Conservation (phyloP, 805 yeast genomes). For the Cyberlindnera bimundalis region DNA sequence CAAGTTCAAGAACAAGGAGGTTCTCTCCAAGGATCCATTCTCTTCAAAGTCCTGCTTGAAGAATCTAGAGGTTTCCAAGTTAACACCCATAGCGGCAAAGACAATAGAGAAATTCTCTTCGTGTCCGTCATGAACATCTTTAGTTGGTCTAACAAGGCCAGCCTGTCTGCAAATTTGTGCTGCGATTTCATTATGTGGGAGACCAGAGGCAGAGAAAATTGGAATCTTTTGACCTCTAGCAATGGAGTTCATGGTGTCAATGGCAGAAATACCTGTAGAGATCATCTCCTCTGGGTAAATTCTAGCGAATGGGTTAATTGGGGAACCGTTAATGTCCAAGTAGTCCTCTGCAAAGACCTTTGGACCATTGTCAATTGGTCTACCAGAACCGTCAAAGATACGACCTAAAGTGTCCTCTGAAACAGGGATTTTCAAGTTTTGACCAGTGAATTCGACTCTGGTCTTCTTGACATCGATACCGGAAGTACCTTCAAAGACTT, state of each 20-base stretch:
- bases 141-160: slow-evolving; percentile 97
- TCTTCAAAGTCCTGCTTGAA: slow-evolving; percentile 99
- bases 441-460: slow-evolving; percentile 94
- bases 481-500: slow-evolving; percentile 98
- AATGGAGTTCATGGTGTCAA: slow-evolving; percentile 98
- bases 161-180: slow-evolving; percentile 99
- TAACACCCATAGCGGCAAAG: slow-evolving; percentile 99
- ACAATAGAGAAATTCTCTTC: slow-evolving; percentile 99
- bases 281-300: slow-evolving; percentile 99
- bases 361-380: slow-evolving; percentile 98
- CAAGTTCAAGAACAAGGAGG: slow-evolving; percentile 91
- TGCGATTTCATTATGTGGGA: slow-evolving; percentile 99
- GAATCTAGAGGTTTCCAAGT: slow-evolving; percentile 96
- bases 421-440: slow-evolving; percentile 88
- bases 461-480: slow-evolving; percentile 99
- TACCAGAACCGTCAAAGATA: slow-evolving; percentile 98
- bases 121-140: slow-evolving; percentile 99
- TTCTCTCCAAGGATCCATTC: slow-evolving; percentile 97
- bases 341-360: slow-evolving; percentile 98
- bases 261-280: slow-evolving; percentile 97
- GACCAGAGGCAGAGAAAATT: slow-evolving; percentile 97
- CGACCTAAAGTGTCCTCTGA: slow-evolving; percentile 97
- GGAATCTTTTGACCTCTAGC: slow-evolving; percentile 99
- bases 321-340: slow-evolving; percentile 97
- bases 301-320: slow-evolving; percentile 97